Base-by-base conservation (phyloP, 192 early-diverging fungal species). In the Blastocladiella britannica region DNA sequence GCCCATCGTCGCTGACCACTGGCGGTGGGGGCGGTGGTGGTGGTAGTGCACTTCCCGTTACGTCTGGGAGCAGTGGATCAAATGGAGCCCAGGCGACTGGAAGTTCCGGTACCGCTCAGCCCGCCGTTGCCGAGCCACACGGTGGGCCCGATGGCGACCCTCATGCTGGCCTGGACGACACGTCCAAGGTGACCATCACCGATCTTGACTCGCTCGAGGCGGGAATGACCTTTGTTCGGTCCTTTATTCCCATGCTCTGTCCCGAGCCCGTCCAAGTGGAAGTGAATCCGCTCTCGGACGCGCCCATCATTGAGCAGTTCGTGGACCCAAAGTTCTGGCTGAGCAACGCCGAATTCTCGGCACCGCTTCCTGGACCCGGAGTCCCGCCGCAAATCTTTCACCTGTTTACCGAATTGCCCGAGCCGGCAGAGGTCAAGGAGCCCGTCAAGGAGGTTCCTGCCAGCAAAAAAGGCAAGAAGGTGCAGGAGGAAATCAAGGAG, bases 401-500 rank as follows among this genome's bases (percentile, higher is more conserved):
- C 37, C 15, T 47, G 15, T 47, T 47, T 47, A 20, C n/a, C 15
- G 15, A 20, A 1, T 9, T 9, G 2, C 15, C 15, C 15, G 37
- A 47, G 15, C n/a, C 12, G 58, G 12, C 26, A 1, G 29, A 60
- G 58, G 55, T 26, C 6, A n/a, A 5, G 7, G 28, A 47, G 55
- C 28, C 25, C 25, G 29, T 12, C 28, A 63, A 65, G 28, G 25
- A 24, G 52, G n/a, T 7, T 64, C 20, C n/a, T 23, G 25, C 22
- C 18, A 37, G 9, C 29, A 63, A 57, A 64, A 57, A 65, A 7
- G 18, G 29, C 23, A 61, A 28, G 61, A 61, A 61, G 30, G 26
- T 62, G 37, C 30, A 64, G 62, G 55, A 65, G 56, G 55, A 65
- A 2, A 28, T 54, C 20, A 9, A n/a, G 18, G 69, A 72, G 29